Base-by-base conservation (phyloP, 2,329 filamentous ascomycete species). In the Truncatella angustata region DNA sequence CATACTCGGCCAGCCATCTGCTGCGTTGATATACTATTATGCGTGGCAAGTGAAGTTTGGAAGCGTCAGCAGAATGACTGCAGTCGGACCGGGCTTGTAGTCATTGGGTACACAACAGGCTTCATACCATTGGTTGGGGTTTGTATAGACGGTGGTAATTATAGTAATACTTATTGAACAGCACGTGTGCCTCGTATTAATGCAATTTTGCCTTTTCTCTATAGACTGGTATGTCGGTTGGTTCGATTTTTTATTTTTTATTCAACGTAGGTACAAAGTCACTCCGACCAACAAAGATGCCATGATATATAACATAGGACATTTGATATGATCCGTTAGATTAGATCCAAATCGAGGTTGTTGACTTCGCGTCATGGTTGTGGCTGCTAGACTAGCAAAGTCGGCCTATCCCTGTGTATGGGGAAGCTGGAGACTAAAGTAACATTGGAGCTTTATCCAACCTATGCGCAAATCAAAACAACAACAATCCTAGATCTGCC, bases 41-140 rank as follows among this genome's bases (percentile, higher is more conserved):
- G 92, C 92, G 1, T 99, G 94, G 93, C 93, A 97, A 73, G 91
- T 91, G 51, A 97, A 97, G 74, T 97, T 96, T 67, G 94, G 94
- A 11, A 91, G 87, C 62, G 87, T 92, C 20, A 90, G 81, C 58
- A 76, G 73, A 59, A 66, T 68, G 49, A 55, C 56, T 47, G 30
- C 28, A 48, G 9, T 40, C 14, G 10, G 18, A 3, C 37, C 11
- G 21, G 4, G 7, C 24, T 21, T 40, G 14, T 23, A 1, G 18
- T 12, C 6, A 4, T 20, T 9, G 37, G 24, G 24, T 14, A 40
- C 16, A 12, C 3, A 40, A 23, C 12, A 40, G 37, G 21, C 24
- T 1, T 12, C n/a, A 21, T 21, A n/a, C n/a, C n/a, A n/a, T n/a
- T n/a, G n/a, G n/a, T n/a, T n/a, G n/a, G n/a, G n/a, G n/a, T n/a